Percentiles rank a stretch among this genome's conserved stretches.
These are phyloP conservation scores for Coniferiporia weirii DNA, from an alignment of 1,284 basidiomycete species.

Conservation along the genomic window DNA sequence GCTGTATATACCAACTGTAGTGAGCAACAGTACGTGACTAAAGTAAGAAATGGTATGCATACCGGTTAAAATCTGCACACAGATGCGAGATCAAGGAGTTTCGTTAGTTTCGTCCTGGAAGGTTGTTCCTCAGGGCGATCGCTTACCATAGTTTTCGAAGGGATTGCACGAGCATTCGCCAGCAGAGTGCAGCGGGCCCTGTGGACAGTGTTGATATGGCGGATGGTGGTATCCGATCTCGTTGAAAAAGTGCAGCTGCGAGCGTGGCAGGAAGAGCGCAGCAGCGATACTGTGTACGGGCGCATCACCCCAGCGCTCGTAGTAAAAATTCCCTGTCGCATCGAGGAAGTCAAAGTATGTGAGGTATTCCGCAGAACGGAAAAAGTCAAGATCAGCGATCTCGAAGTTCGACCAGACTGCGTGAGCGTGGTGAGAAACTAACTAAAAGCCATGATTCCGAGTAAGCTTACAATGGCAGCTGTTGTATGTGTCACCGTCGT, in stretches of 20 bases:
- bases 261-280: constrained; percentile 54
- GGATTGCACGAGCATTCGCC: constrained; percentile 8
- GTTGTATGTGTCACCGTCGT: constrained; percentile 62
- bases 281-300: constrained; percentile 76
- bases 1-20: not conserved
- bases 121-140: no score
- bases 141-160: constrained; percentile 10
- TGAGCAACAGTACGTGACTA: not conserved
- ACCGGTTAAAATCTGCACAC: no score
- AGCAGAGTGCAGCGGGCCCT: constrained; percentile 19
- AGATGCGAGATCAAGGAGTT: no score
- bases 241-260: constrained; percentile 66
- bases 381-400: constrained; percentile 63
- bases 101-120: no score
- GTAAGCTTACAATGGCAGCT: constrained; percentile 60
- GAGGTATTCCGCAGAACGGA: constrained; percentile 58
- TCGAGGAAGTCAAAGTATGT: constrained; percentile 75
- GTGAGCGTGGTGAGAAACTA: not conserved
- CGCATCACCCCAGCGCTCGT: constrained; percentile 80
- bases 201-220: constrained; percentile 49
- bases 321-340: constrained; percentile 69
- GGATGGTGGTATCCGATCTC: constrained; percentile 56
- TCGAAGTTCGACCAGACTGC: constrained; percentile 77
- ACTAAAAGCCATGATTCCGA: not conserved
- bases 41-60: no score